These are phyloP conservation scores for Macrophomina phaseolina DNA, from an alignment of 2,329 filamentous ascomycete species.

Conservation along the genomic window DNA sequence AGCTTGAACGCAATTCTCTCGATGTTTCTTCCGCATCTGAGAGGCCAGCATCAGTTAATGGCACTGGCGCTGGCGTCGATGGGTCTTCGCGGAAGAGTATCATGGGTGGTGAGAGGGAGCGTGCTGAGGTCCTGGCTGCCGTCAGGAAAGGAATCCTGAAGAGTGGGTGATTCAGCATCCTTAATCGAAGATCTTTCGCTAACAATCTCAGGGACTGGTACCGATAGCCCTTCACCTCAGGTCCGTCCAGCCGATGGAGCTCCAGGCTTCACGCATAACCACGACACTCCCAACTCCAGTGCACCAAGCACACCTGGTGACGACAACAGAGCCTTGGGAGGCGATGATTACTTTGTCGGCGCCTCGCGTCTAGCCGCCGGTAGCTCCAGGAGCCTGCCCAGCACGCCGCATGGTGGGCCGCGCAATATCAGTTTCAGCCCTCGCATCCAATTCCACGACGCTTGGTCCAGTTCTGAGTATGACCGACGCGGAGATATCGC, in stretches of 20 bases:
- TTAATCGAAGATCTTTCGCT: conserved; percentile 5
- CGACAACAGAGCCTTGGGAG: conserved; percentile 71
- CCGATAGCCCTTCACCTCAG: conserved; percentile 72
- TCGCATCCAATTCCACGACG: conserved; percentile 92
- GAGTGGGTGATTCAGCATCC: conserved; percentile 60
- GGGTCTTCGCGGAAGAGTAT: conserved; percentile 79
- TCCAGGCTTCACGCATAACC: conserved; percentile 51
- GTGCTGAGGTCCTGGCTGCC: conserved; percentile 87
- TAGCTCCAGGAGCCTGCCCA: conserved; percentile 80
- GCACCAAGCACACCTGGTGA: conserved; percentile 88
- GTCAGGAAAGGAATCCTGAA: conserved; percentile 97
- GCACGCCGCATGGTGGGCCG: conserved; percentile 72
- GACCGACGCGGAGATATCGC: conserved; percentile 95
- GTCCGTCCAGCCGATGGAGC: conserved; percentile 66
- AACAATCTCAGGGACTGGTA: conserved; percentile 58
- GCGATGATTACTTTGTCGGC: conserved; percentile 88
- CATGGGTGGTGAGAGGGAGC: conserved; percentile 85
- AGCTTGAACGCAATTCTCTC: conserved; percentile 80
- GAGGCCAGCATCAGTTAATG: conserved; percentile 53
- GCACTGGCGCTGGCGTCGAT: conserved; percentile 62
- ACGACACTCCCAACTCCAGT: conserved; percentile 82
- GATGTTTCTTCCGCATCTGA: conserved; percentile 59
- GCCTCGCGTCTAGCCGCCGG: conserved; percentile 71
- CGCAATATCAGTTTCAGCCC: conserved; percentile 80
- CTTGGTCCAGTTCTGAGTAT: conserved; percentile 94